These are phyloP conservation scores for Mucor plumbeus DNA, from an alignment of 371 early-diverging fungal species.

Conservation along the genomic window DNA sequence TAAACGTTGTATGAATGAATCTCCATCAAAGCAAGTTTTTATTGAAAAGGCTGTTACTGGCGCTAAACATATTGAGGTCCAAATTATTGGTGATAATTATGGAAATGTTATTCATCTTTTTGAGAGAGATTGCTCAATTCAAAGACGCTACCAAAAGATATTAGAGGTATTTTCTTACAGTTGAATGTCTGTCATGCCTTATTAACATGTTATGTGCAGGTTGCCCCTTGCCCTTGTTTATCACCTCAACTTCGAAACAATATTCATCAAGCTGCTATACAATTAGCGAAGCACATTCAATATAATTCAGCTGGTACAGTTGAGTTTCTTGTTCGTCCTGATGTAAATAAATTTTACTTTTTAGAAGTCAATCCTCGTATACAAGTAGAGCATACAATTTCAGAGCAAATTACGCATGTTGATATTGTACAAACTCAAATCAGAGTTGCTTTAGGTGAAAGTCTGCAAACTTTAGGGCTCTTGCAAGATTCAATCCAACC, in stretches of 20 bases:
- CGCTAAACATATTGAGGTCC: constrained; percentile 91
- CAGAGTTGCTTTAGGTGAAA: constrained; percentile 39
- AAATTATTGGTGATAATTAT: constrained; percentile 76
- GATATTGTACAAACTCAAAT: constrained; percentile 69
- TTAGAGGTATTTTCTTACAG: constrained; percentile 59
- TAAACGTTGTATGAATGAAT: constrained; percentile 43
- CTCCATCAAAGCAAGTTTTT: constrained; percentile 46
- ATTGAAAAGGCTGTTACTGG: constrained; percentile 88
- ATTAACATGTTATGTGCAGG: background rate
- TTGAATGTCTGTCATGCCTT: background rate
- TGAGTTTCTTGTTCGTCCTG: constrained; percentile 75
- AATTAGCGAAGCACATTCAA: constrained; percentile 29
- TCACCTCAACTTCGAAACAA: constrained; percentile 21
- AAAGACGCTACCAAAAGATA: constrained; percentile 87
- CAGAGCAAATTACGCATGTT: constrained; percentile 90
- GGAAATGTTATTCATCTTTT: constrained; percentile 80
- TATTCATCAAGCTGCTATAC: constrained; percentile 38
- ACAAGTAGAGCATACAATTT: constrained; percentile 53
- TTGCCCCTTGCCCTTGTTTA: constrained; percentile 50
- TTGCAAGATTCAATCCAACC: constrained; percentile 18
- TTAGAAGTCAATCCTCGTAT: constrained; percentile 42
- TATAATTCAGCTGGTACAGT: constrained; percentile 73
- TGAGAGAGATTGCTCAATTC: constrained; percentile 88
- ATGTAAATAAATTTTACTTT: constrained; percentile 42
- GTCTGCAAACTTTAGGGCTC: constrained; percentile 23